Evolutionary conservation across 192 early-diverging fungal species (phyloP), one percentile per base, ranked within the genome.

Genomic region (Mortierella antarctica): DNA sequence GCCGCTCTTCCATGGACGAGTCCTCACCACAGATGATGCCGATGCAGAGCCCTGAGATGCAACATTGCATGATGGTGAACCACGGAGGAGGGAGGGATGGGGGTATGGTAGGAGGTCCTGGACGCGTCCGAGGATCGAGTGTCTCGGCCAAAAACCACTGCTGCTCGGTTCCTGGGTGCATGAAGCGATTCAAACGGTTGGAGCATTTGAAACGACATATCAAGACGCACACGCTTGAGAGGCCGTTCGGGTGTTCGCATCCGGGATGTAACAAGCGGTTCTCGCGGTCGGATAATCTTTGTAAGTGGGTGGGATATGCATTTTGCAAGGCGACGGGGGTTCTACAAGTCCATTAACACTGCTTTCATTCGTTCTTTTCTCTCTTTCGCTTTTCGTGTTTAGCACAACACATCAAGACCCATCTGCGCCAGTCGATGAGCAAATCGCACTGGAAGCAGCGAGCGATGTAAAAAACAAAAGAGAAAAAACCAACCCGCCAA

Each of bases 201-300:
- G 92, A 94, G 74, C 94, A 95, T 72, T 80, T 95, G 45, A 94
- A 92, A 46, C 90, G 93, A n/a, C 94, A 95, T 71, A 88, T 90
- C 82, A 88, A 93, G 64, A 91, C 89, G 0, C 93, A 94, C 77
- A 91, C 93, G 23, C 88, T 92, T 23, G 91, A 92, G 65, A 73
- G 90, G 59, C 91, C 92, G 50, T 89, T 92, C 81, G 76, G 82
- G 41, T 94, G 93, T 82, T 79, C 83, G 46, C 85, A 79, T 60
- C 86, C 89, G 39, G 90, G 89, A 51, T 96, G 94, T 71, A 91
- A 90, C 68, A 94, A 94, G 83, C 85, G 85, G 31, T 96, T 96
- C 73, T 92, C 90, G 57, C 89, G 92, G 46, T 92, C 91, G 31
- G 92, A 92, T 60, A 93, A 92, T 62, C 90, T 94, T 68, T 80